Conservation (phyloP, 352 stramenopile genomes). For the Globisporangium spinosum region DNA sequence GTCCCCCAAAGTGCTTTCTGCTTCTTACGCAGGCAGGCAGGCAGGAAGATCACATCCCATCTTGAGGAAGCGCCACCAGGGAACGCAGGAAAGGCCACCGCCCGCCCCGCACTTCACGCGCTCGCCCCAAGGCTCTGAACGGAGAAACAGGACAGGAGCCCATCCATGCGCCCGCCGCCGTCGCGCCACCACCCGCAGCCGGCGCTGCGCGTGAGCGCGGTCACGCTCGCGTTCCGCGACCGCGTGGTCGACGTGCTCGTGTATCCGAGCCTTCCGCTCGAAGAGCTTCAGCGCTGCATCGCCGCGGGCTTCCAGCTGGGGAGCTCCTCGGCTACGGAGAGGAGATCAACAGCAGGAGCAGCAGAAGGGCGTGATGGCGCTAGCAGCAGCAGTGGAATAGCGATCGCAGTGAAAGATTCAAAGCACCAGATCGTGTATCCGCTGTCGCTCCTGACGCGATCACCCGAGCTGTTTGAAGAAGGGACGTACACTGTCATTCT, state of each 20-base stretch:
- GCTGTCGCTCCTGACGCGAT: conserved; percentile 57
- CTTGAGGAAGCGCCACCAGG: conserved; percentile 13
- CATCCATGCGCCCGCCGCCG: conserved; percentile 6
- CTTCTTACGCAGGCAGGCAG: background rate
- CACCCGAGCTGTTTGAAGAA: conserved; percentile 48
- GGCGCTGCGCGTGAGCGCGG: conserved; percentile 28
- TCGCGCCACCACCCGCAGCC: background rate
- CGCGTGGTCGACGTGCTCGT: conserved; percentile 39
- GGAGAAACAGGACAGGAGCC: background rate
- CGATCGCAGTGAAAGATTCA: conserved; percentile 29
- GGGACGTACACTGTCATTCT: conserved; percentile 45
- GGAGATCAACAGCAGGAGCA: background rate
- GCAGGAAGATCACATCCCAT: conserved; percentile 14
- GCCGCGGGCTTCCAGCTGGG: conserved; percentile 36
- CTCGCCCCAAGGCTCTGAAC: background rate
- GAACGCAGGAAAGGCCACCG: background rate
- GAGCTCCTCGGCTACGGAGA: background rate
- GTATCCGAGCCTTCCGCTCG: conserved; percentile 28
- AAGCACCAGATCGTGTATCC: conserved; percentile 51
- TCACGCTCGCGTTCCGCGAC: conserved; percentile 35
- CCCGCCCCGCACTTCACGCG: background rate
- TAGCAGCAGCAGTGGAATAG: conserved; percentile 16
- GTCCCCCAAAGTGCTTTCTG: background rate
- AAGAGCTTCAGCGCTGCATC: conserved; percentile 54
- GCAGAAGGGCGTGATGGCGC: conserved; percentile 20